Percentiles rank a stretch among this genome's conserved stretches.
These are phyloP conservation scores for Melastoma malabathricum DNA, from an alignment of 345 rosid species.

Conservation along the genomic window DNA sequence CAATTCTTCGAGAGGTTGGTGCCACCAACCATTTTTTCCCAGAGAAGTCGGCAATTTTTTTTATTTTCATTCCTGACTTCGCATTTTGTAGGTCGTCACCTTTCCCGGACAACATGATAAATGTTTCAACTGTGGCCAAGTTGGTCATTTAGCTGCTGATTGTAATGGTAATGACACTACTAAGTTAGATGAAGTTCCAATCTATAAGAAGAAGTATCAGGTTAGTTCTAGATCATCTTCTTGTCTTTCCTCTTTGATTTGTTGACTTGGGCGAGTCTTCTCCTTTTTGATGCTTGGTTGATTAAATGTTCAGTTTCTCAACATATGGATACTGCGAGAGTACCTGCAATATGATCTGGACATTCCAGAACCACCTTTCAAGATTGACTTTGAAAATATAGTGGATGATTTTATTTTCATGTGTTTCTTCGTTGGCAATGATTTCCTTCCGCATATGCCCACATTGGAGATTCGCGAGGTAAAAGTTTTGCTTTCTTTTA, in stretches of 20 bases:
- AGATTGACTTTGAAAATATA: constrained; percentile 68
- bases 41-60: not conserved
- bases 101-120: constrained; percentile 92
- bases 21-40: no score
- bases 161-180: constrained; percentile 51
- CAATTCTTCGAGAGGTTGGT: constrained; percentile 87
- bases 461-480: constrained; percentile 98
- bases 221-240: constrained; percentile 17
- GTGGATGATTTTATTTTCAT: constrained; percentile 95
- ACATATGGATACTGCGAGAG: constrained; percentile 88
- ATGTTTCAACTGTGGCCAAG: constrained; percentile 84
- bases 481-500: not conserved
- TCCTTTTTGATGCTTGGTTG: not conserved
- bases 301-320: constrained; percentile 51
- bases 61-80: constrained; percentile 2
- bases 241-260: not conserved
- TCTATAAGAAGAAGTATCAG: constrained; percentile 98
- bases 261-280: constrained; percentile 3
- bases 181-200: constrained; percentile 51
- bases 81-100: constrained; percentile 46
- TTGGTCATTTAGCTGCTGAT: constrained; percentile 93
- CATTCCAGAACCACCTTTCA: constrained; percentile 72
- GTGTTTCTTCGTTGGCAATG: constrained; percentile 98
- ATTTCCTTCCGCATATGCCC: constrained; percentile 98
- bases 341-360: constrained; percentile 83